Evolutionary conservation across 257 asterid species (phyloP).

Genomic region (Striga asiatica): DNA sequence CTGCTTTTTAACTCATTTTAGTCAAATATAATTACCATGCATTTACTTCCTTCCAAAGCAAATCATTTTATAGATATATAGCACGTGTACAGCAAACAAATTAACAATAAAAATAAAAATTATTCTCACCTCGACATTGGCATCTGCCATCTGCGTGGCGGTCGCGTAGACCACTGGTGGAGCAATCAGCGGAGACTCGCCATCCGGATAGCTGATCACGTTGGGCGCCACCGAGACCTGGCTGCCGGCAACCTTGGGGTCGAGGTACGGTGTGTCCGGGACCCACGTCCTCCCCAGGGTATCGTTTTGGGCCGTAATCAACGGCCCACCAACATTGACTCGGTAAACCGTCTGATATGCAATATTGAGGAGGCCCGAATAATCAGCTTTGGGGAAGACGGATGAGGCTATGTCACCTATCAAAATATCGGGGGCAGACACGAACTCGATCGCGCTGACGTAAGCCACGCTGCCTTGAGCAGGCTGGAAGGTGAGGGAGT

Average conservation of each 20-base stretch:
- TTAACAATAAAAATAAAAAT: neutral
- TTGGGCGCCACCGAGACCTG: slow-evolving; percentile 33
- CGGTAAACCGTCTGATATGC: slow-evolving; percentile 39
- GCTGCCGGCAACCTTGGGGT: slow-evolving; percentile 32
- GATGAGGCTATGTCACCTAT: slow-evolving; percentile 24
- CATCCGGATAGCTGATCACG: slow-evolving; percentile 51
- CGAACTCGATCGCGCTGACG: slow-evolving; percentile 42
- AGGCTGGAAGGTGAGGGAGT: slow-evolving; percentile 27
- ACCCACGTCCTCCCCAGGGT: slow-evolving; percentile 47
- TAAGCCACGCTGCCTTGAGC: slow-evolving; percentile 32
- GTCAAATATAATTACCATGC: no score
- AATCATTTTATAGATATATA: no score
- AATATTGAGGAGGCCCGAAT: slow-evolving; percentile 15
- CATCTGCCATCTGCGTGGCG: slow-evolving; percentile 65
- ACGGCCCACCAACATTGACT: slow-evolving; percentile 45
- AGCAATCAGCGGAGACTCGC: slow-evolving; percentile 70
- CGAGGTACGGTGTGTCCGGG: slow-evolving; percentile 42
- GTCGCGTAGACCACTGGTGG: slow-evolving; percentile 74
- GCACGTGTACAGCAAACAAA: no score
- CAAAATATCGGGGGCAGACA: slow-evolving; percentile 34
- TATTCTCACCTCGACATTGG: slow-evolving; percentile 32
- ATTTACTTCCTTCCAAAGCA: no score
- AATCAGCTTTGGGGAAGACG: slow-evolving; percentile 32
- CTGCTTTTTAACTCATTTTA: no score
- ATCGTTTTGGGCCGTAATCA: slow-evolving; percentile 34